Evolutionary conservation across 306 rosid genomes (phyloP).

Genomic region (Ammopiptanthus mongolicus): DNA sequence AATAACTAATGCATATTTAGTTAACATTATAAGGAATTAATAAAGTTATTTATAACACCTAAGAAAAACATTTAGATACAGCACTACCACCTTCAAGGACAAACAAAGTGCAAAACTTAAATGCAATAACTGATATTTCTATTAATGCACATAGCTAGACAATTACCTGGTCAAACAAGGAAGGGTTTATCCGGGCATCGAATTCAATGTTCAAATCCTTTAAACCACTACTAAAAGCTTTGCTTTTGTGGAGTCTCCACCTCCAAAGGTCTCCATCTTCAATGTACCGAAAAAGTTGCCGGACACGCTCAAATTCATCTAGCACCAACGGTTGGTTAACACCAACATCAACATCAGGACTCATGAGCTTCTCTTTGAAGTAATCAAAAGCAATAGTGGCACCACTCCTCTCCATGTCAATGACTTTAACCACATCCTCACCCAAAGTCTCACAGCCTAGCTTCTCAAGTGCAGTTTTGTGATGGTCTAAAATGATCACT

Average conservation of each 20-base stretch:
- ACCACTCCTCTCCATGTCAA: constrained; percentile 80
- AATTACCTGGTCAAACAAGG: constrained; percentile 62
- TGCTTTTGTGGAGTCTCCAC: constrained; percentile 75
- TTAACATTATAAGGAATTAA: neutral
- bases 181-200: constrained; percentile 48
- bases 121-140: too few relatives aligned
- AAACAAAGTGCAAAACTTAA: neutral
- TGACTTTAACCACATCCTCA: constrained; percentile 41
- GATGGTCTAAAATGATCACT: constrained; percentile 85
- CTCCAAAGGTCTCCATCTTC: constrained; percentile 96
- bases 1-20: neutral
- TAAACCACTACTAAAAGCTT: constrained; percentile 75
- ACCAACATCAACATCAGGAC: constrained; percentile 9
- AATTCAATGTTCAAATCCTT: constrained; percentile 63
- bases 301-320: constrained; percentile 43
- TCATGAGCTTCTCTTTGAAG: constrained; percentile 50
- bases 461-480: constrained; percentile 67
- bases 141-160: neutral
- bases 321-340: constrained; percentile 22
- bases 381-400: constrained; percentile 93
- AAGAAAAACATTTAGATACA: neutral
- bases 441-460: constrained; percentile 27
- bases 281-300: constrained; percentile 52
- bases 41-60: neutral
- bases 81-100: neutral